phyloP scores from a whole-genome alignment of 2,329 filamentous ascomycete genomes.

The Hypoxylon rubiginosum region DNA sequence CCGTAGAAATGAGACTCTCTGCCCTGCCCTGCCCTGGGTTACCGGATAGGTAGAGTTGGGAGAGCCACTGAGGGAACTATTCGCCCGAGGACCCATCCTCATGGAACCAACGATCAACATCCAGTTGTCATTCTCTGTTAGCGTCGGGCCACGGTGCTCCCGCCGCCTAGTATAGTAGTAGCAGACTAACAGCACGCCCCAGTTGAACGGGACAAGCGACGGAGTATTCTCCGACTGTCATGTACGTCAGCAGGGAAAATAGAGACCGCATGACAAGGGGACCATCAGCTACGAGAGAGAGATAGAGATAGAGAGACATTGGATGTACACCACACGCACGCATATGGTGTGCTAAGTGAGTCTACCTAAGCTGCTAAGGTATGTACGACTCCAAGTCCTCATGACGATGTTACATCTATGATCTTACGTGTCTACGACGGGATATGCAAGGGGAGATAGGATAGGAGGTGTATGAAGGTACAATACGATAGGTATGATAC shows the following conservation, averaged over 20 bases:
- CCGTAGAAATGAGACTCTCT: slow-evolving; percentile 11
- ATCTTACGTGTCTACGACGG: slow-evolving; percentile 18
- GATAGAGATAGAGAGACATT: not conserved
- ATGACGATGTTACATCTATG: slow-evolving; percentile 23
- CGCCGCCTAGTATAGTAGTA: not conserved
- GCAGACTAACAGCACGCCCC: slow-evolving; percentile 2
- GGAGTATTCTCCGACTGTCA: slow-evolving; percentile 38
- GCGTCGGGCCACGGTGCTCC: slow-evolving; percentile 30
- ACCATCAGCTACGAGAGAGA: slow-evolving; percentile 17
- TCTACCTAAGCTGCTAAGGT: too few species aligned
- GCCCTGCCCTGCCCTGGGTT: slow-evolving; percentile 10
- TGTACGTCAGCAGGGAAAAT: slow-evolving; percentile 36
- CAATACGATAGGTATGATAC: not conserved
- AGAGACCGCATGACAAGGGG: slow-evolving; percentile 25
- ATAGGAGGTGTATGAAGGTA: not conserved
- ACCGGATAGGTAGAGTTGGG: slow-evolving; percentile 1
- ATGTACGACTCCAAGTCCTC: slow-evolving; percentile 5
- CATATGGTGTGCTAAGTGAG: slow-evolving; percentile 11
- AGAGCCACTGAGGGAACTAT: slow-evolving; percentile 15
- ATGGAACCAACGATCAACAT: slow-evolving; percentile 35
- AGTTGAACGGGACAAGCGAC: slow-evolving; percentile 16
- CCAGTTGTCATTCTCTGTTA: slow-evolving; percentile 33
- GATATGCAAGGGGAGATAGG: slow-evolving; percentile 19
- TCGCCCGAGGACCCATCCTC: slow-evolving; percentile 34
- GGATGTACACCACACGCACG: not conserved